Percentiles rank a stretch among this genome's conserved stretches.
phyloP scores from a whole-genome alignment of 306 rosid species.

The Calophaca sinica region DNA sequence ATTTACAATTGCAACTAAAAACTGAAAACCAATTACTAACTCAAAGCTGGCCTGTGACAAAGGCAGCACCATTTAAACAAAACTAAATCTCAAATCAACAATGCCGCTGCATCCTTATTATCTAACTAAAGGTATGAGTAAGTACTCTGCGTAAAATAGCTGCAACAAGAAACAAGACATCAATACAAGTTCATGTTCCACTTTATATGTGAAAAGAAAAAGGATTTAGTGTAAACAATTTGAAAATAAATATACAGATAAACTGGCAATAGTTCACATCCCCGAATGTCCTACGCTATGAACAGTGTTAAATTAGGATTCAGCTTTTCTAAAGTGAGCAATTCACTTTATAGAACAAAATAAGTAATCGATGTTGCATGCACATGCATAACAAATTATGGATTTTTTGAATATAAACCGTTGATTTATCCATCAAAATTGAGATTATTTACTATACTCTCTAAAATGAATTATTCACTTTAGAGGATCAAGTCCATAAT shows the following conservation, averaged over 20 bases:
- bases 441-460: too few species aligned
- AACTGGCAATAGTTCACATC: background rate
- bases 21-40: constrained; percentile 5
- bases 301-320: background rate
- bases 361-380: too few species aligned
- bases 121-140: constrained; percentile 81
- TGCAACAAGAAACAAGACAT: constrained; percentile 56
- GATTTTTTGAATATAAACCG: too few species aligned
- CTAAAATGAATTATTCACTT: too few species aligned
- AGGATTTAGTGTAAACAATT: constrained; percentile 7
- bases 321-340: too few species aligned
- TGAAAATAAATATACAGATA: background rate
- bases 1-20: constrained; percentile 36
- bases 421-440: too few species aligned
- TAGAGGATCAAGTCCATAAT: too few species aligned
- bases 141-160: constrained; percentile 92
- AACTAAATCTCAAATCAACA: constrained; percentile 24
- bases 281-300: background rate
- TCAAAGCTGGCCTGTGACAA: constrained; percentile 12
- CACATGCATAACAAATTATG: too few species aligned
- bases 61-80: constrained; percentile 18
- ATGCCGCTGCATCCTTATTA: constrained; percentile 50
- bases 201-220: background rate
- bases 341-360: too few species aligned
- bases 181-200: background rate